Base-by-base conservation (phyloP, 495 filamentous ascomycete genomes). In the Hypoxylon trugodes region DNA sequence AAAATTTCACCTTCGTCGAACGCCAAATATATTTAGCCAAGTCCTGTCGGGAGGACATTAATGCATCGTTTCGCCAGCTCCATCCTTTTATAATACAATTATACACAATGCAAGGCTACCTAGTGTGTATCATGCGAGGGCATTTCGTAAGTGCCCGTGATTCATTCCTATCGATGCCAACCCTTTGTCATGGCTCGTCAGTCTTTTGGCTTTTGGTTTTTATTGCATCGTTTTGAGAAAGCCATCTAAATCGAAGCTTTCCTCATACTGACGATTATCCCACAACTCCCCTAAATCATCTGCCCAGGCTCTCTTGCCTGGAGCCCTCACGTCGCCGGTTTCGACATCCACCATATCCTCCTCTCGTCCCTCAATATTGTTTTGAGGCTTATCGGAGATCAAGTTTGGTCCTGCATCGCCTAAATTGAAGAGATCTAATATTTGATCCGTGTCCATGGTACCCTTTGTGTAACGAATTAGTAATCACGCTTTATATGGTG, bases 361-460 rank as follows among this genome's bases (percentile, higher is more conserved):
- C 74, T 97, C 93, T 38, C 87, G 84, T 24, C 81, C 79, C 25
- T 87, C 85, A 50, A 87, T 83, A 26, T 42, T 41, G n/a, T 76
- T 72, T 9, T 77, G 69, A 12, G 75, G 72, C 71, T 90, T 87
- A 37, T 89, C 85, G 1, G 78, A 65, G 58, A 82, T 81, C 32
- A 87, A 81, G 13, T 79, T 86, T 1, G 84, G 79, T 6, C 87
- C 90, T 3, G 87, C 86, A 66, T 96, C 91, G 60, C 91, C 91
- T 6, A 98, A 81, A 71, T 89, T 98, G 80, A 98, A 98, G 43
- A 98, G 86, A 71, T 98, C 95, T 0, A 98, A 86, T 61, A 98
- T 93, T 75, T 98, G 92, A 69, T 97, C 95, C 47, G 95, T 98
- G 76, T 97, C 92, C 95, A 98, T 98, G 1, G 92, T 84, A 13